Conservation (phyloP, 1,284 basidiomycete genomes). For the Apiotrichum siamense region DNA sequence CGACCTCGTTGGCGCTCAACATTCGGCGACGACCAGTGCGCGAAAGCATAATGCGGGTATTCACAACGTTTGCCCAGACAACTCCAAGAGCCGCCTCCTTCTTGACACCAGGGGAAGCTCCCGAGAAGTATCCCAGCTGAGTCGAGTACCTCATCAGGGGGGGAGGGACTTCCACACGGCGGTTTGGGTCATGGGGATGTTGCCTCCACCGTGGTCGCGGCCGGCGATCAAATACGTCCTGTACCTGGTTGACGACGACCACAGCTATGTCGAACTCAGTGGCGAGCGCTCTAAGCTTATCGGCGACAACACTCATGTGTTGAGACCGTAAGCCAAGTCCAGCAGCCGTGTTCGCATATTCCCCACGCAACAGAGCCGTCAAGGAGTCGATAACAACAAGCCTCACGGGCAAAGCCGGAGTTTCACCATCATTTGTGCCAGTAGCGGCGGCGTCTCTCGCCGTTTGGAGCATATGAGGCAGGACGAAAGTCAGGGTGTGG, state of each 20-base stretch:
- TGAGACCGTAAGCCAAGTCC: constrained; percentile 65
- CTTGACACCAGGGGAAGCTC: constrained; percentile 53
- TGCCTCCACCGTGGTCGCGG: not conserved
- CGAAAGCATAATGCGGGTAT: constrained; percentile 70
- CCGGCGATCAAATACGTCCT: constrained; percentile 56
- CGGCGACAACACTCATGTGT: constrained; percentile 60
- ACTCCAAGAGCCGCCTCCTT: constrained; percentile 80
- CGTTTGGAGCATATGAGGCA: constrained; percentile 56
- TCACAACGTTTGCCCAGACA: constrained; percentile 85
- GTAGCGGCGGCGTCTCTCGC: not conserved
- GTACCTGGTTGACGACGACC: constrained; percentile 77
- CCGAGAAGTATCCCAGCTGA: constrained; percentile 68
- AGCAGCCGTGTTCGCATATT: constrained; percentile 30
- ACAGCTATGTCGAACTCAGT: constrained; percentile 61
- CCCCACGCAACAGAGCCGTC: constrained; percentile 65
- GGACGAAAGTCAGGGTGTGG: constrained; percentile 58
- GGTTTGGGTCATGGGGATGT: not conserved
- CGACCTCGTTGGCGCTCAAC: constrained; percentile 45
- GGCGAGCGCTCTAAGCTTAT: constrained; percentile 63
- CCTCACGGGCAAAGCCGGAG: constrained; percentile 34
- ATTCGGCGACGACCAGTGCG: constrained; percentile 65
- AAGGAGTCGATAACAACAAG: constrained; percentile 75
- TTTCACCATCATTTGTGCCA: too few relatives aligned
- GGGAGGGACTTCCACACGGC: not conserved
- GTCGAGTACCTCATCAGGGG: constrained; percentile 58